phyloP scores from a whole-genome alignment of 1,139 yeast genomes.

The Pichia sp. region DNA sequence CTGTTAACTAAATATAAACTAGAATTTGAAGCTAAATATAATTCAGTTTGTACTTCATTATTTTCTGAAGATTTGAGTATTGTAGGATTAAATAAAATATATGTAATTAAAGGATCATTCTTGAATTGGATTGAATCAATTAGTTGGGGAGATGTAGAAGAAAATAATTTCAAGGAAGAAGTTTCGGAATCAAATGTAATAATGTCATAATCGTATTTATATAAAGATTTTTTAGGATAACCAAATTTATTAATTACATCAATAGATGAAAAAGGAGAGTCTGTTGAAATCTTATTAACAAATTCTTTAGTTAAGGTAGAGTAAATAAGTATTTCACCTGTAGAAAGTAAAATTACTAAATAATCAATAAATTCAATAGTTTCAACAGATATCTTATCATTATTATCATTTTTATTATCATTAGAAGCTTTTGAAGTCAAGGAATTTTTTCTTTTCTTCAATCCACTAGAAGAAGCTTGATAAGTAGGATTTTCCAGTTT shows the following conservation, averaged over 20 bases:
- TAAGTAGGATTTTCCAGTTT: background rate
- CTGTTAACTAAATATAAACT: constrained; percentile 18
- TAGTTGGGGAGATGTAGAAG: constrained; percentile 16
- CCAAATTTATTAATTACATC: constrained; percentile 9
- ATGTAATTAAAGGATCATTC: constrained; percentile 19
- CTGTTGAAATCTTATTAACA: constrained; percentile 32
- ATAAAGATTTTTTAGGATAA: constrained; percentile 3
- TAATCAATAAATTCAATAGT: constrained; percentile 17
- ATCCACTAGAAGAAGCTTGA: background rate
- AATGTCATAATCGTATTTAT: constrained; percentile 9
- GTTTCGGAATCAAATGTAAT: constrained; percentile 18
- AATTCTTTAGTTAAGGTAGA: constrained; percentile 37
- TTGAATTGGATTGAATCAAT: constrained; percentile 21
- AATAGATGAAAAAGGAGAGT: constrained; percentile 21
- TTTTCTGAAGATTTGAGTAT: background rate
- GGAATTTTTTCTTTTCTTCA: constrained; percentile 7
- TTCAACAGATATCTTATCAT: too few relatives aligned
- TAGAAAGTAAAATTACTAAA: constrained; percentile 35
- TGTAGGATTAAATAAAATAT: constrained; percentile 12
- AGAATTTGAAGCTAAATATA: constrained; percentile 23
- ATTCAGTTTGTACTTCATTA: background rate
- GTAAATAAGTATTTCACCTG: constrained; percentile 37
- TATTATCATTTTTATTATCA: background rate
- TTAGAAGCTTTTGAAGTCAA: background rate
- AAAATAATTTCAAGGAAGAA: constrained; percentile 25